Percentiles rank a stretch among this genome's conserved stretches.
Conservation (phyloP, 2,329 filamentous ascomycete species). For the Colletotrichum brevisporum region DNA sequence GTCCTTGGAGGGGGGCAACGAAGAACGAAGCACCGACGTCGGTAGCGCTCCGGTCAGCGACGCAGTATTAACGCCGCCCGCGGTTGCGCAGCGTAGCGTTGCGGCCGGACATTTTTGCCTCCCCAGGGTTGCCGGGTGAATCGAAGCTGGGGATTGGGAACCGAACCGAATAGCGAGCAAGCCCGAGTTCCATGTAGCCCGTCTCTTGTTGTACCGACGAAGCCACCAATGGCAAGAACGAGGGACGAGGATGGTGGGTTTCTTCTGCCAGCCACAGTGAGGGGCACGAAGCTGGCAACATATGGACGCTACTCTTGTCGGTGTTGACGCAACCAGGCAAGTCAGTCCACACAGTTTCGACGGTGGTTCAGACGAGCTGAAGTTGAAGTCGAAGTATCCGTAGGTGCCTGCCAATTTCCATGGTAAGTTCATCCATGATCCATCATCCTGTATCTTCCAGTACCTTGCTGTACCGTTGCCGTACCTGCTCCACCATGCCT, state of each 20-base stretch:
- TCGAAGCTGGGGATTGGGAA: constrained; percentile 1
- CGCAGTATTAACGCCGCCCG: constrained; percentile 13
- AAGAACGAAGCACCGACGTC: constrained; percentile 22
- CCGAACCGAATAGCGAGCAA: not conserved
- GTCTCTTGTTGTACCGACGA: constrained; percentile 11
- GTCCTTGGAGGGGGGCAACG: not conserved
- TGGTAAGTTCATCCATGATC: not conserved
- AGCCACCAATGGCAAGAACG: constrained; percentile 34
- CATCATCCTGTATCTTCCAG: too few relatives aligned
- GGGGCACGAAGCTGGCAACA: constrained; percentile 14
- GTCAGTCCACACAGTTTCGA: constrained; percentile 30
- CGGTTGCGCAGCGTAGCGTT: not conserved
- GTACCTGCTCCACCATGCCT: not conserved
- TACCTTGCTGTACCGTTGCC: too few relatives aligned
- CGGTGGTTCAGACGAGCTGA: constrained; percentile 36
- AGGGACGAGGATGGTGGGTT: constrained; percentile 16
- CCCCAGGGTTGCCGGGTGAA: constrained; percentile 32
- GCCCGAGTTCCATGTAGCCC: not conserved
- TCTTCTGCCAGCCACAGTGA: constrained; percentile 26
- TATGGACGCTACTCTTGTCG: not conserved
- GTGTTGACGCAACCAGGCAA: constrained; percentile 26
- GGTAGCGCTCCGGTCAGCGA: constrained; percentile 5
- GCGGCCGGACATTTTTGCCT: constrained; percentile 30
- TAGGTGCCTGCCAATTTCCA: not conserved
- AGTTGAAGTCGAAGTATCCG: too few relatives aligned